These are phyloP conservation scores for Xylaria sp. DNA, from an alignment of 2,329 filamentous ascomycete species.

Conservation along the genomic window DNA sequence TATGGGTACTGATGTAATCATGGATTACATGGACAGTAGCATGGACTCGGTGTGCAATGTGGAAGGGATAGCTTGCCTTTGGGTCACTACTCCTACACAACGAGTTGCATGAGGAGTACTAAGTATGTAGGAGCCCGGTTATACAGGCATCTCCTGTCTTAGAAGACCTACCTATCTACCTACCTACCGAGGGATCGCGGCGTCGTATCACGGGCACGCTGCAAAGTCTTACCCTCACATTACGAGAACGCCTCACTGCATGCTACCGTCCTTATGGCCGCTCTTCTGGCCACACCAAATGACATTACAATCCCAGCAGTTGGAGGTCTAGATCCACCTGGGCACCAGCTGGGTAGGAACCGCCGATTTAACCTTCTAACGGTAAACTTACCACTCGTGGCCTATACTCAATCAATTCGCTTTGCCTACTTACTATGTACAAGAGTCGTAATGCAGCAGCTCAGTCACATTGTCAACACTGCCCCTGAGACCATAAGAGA, in stretches of 20 bases:
- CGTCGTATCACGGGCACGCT: constrained; percentile 18
- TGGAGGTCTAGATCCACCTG: background rate
- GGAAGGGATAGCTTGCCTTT: background rate
- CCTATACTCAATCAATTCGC: no score
- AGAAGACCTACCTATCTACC: background rate
- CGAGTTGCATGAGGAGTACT: constrained; percentile 8
- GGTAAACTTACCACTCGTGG: no score
- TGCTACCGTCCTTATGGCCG: no score
- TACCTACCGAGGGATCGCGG: background rate
- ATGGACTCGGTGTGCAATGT: constrained; percentile 2
- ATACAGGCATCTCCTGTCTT: background rate
- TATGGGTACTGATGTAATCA: background rate
- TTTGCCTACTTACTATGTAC: no score
- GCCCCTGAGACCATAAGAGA: background rate
- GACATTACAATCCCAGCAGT: background rate
- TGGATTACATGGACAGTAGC: background rate
- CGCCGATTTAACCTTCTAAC: no score
- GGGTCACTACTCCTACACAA: constrained; percentile 12
- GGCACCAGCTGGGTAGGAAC: no score
- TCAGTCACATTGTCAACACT: background rate
- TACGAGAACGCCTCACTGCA: constrained; percentile 4
- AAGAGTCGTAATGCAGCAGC: background rate
- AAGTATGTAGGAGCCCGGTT: background rate
- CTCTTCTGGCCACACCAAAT: background rate
- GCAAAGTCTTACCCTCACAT: background rate